Evolutionary conservation across 495 filamentous ascomycete genomes (phyloP), one percentile per base, ranked within the genome.

Genomic region (Talaromyces proteolyticus): DNA sequence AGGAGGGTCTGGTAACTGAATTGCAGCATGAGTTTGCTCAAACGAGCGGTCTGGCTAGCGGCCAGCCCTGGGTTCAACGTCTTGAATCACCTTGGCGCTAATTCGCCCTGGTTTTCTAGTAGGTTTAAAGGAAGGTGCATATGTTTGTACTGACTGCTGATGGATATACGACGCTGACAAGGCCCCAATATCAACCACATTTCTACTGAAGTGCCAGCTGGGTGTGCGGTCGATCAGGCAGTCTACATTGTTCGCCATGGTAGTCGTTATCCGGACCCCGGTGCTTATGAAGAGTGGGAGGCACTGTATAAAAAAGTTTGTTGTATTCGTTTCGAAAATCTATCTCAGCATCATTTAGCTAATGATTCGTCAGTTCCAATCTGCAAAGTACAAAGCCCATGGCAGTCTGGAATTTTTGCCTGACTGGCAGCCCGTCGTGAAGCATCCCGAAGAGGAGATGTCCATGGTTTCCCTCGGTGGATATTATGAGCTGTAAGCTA

Each of bases 161-260:
- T n/a, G n/a, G n/a, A n/a, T n/a, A n/a, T n/a, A n/a, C n/a, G n/a
- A n/a, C n/a, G n/a, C n/a, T n/a, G n/a, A n/a, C n/a, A n/a, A 73
- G 71, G 74, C 4, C 77, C 78, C n/a, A 73, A 80, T 58, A 66
- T 80, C 45, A 73, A 77, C 53, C 63, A 62, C 5, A 74, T 81
- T 39, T 66, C 67, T 2, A 61, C 70, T 24, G 63, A 68, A 12
- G 62, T 75, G 22, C 77, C 79, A 17, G 58, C 69, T 12, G 65
- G 66, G 26, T 83, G 79, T 51, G 64, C 64, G 5, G 73, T 81
- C n/a, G 70, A 80, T 40, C 72, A 75, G 51, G 77, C 71, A 19
- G 71, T 72, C 21, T 81, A 78, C 53, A 55, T 76, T 25, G 68
- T 72, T 22, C 72, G 79, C 45, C 80, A 82, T 55, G 80, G 79